Conservation (phyloP, 768 basidiomycete genomes). For the Rhizopogon roseolus region DNA sequence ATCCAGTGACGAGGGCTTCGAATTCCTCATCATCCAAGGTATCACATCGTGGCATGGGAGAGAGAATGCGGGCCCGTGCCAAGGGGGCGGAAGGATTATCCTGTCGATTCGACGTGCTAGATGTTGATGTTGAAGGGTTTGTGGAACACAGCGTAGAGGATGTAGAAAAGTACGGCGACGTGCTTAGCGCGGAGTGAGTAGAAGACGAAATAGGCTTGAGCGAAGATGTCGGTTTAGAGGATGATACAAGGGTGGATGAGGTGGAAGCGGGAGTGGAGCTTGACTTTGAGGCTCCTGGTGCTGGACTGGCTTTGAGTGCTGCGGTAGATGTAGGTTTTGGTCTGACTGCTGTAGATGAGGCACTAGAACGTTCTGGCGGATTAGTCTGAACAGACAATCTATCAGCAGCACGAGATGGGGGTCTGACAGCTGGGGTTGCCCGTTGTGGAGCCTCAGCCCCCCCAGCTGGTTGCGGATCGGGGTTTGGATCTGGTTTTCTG, state of each 20-base stretch:
- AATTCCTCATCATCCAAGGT: slow-evolving; percentile 26
- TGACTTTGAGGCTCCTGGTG: not conserved
- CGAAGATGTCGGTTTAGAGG: slow-evolving; percentile 5
- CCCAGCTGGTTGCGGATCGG: slow-evolving; percentile 2
- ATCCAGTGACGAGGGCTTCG: slow-evolving; percentile 1
- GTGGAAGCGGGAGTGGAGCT: slow-evolving; percentile 7
- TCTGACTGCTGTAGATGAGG: not conserved
- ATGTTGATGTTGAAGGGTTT: slow-evolving; percentile 21
- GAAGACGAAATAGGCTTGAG: not conserved
- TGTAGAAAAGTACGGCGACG: slow-evolving; percentile 17
- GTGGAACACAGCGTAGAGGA: not conserved
- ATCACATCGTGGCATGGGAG: slow-evolving; percentile 10
- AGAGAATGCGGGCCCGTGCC: slow-evolving; percentile 18
- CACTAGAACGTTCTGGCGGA: not conserved
- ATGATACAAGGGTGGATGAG: slow-evolving; percentile 12
- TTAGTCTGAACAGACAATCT: not conserved
- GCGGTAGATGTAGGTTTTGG: not conserved
- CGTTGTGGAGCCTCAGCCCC: not conserved
- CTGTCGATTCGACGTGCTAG: not conserved
- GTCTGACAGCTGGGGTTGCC: not conserved
- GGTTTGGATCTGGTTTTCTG: slow-evolving; percentile 23
- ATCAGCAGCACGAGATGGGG: not conserved
- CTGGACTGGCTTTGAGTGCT: not conserved
- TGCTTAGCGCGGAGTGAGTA: not conserved
- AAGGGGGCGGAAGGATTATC: slow-evolving; percentile 27